Evolutionary conservation across 805 yeast genomes (phyloP).

Genomic region (Myxozyma sirexii): DNA sequence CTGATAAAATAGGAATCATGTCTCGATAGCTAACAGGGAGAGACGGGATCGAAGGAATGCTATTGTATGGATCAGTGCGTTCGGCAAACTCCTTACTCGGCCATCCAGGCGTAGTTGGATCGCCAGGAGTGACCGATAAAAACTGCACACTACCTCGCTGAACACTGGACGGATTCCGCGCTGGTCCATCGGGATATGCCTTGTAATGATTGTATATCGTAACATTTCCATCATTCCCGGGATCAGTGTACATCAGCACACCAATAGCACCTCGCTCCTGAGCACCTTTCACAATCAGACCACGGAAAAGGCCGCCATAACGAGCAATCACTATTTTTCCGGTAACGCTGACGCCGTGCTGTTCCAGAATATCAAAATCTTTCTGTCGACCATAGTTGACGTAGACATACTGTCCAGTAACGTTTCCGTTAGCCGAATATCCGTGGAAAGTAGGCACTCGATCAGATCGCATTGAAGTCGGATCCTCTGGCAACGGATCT

Average conservation of each 20-base stretch:
- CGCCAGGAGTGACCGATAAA: constrained; percentile 66
- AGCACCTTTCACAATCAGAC: constrained; percentile 75
- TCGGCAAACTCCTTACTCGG: constrained; percentile 56
- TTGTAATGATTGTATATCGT: constrained; percentile 59
- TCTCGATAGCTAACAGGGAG: constrained; percentile 63
- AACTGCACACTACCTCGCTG: constrained; percentile 77
- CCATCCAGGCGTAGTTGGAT: constrained; percentile 75
- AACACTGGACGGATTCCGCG: constrained; percentile 73
- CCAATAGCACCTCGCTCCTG: constrained; percentile 71
- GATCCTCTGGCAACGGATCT: constrained; percentile 56
- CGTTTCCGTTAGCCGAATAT: constrained; percentile 74
- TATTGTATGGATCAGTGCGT: constrained; percentile 52
- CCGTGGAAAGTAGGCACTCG: constrained; percentile 74
- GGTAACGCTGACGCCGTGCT: constrained; percentile 52
- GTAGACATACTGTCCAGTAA: constrained; percentile 64
- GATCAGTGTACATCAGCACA: constrained; percentile 69
- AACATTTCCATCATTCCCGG: constrained; percentile 55
- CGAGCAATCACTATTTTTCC: constrained; percentile 68
- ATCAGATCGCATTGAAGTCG: constrained; percentile 51
- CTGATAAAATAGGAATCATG: constrained; percentile 61
- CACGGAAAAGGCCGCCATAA: constrained; percentile 69
- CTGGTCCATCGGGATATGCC: constrained; percentile 75
- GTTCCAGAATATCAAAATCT: constrained; percentile 57
- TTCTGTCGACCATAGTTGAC: constrained; percentile 68
- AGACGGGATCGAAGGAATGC: constrained; percentile 68